Base-by-base conservation (phyloP, 2,329 filamentous ascomycete genomes). In the Chaetomiaceae sp. region DNA sequence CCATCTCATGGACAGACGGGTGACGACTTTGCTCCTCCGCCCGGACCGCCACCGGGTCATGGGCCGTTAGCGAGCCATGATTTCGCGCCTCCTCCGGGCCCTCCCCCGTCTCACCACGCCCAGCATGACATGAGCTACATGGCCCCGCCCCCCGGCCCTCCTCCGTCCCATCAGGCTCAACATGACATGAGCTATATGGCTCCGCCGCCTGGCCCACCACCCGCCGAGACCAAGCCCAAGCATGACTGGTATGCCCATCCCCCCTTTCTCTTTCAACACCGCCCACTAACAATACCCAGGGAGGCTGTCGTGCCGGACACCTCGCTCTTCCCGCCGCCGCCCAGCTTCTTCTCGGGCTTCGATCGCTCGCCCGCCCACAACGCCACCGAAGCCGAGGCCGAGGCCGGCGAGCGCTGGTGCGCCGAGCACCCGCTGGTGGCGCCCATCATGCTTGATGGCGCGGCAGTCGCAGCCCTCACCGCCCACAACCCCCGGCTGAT, bases 281-380 rank as follows among this genome's bases (percentile, higher is more conserved):
- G n/a, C n/a, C 8, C 30, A 27, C 27, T 43, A 42, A 49, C 32
- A 43, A 32, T 9, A 10, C 16, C 27, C 49, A 56, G 53, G 87
- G 76, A 84, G 59, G 65, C 78, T 6, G 79, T 84, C 3, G 85
- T 90, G 1, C 86, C 87, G 0, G 87, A 90, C 66, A 89, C 82
- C 1, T 75, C 85, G 1, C 75, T 87, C 9, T 80, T 90, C 38
- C 87, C 87, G 1, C 86, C 86, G 0, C 87, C 87, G 1, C 87
- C 87, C 0, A 78, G 79, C 27, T 77, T 89, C 65, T 83, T 82
- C 68, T 71, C 70, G 49, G 80, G 80, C 44, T 82, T 82, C 62
- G 81, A 87, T 55, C 71, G 68, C 29, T 89, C 86, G 11, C 81
- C 83, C 0, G 78, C 84, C 2, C 84, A 81, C 64, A 92, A 92